Conservation (phyloP, 768 basidiomycete genomes). For the Cystobasidium tubakii region DNA sequence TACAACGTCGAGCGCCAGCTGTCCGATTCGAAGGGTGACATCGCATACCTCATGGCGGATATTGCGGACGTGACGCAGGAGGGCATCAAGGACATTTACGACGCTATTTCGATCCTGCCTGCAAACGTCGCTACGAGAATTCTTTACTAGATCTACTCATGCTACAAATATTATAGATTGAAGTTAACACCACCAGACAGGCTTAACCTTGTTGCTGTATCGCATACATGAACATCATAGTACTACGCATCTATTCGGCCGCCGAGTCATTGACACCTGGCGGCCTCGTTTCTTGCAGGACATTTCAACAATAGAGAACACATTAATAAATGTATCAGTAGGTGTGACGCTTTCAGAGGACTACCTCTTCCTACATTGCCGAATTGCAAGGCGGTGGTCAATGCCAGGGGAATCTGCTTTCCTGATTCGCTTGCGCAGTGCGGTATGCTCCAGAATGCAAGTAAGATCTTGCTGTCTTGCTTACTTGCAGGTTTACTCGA, state of each 20-base stretch:
- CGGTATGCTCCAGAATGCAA: too few relatives aligned
- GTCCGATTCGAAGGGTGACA: constrained; percentile 89
- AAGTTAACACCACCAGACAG: background rate
- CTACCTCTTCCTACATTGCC: too few relatives aligned
- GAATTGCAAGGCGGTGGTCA: too few relatives aligned
- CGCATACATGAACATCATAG: background rate
- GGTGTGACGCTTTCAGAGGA: too few relatives aligned
- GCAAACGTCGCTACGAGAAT: constrained; percentile 36
- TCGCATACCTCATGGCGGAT: constrained; percentile 95
- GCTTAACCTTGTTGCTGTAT: background rate
- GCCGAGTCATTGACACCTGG: background rate
- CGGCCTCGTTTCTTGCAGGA: background rate
- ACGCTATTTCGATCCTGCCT: constrained; percentile 1
- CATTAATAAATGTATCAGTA: too few relatives aligned
- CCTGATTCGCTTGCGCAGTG: too few relatives aligned
- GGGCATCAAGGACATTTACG: constrained; percentile 34
- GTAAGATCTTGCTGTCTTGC: too few relatives aligned
- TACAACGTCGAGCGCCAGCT: constrained; percentile 99
- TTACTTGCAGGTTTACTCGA: too few relatives aligned
- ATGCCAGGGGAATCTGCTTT: too few relatives aligned
- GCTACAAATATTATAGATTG: background rate
- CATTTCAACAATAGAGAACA: background rate
- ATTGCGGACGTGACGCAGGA: constrained; percentile 53
- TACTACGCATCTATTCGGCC: background rate
- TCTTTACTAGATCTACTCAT: constrained; percentile 26